Conservation (phyloP, 2,329 filamentous ascomycete species). For the Fusarium incarnatum region DNA sequence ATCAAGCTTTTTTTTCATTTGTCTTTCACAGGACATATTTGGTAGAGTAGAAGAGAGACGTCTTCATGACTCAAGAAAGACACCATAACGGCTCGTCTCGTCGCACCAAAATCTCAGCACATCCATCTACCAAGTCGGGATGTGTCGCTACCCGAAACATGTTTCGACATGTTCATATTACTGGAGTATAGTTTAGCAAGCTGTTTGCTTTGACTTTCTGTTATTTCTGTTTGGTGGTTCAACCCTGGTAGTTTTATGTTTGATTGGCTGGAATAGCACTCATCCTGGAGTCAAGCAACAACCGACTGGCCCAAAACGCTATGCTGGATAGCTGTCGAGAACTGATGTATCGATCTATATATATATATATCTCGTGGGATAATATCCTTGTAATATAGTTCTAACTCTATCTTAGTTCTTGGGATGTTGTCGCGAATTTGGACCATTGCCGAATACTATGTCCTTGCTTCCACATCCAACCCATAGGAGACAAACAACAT, state of each 20-base stretch:
- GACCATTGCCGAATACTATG: background rate
- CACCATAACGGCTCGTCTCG: slow-evolving; percentile 4
- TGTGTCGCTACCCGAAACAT: slow-evolving; percentile 34
- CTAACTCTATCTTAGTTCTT: background rate
- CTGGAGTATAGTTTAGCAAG: background rate
- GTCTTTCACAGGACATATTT: background rate
- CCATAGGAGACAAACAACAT: background rate
- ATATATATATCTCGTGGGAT: background rate
- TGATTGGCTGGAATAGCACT: background rate
- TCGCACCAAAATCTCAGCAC: slow-evolving; percentile 3
- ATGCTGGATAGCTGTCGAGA: background rate
- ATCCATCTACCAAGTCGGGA: background rate
- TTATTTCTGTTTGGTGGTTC: slow-evolving; percentile 6
- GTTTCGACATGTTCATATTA: slow-evolving; percentile 10
- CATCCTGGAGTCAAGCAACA: background rate
- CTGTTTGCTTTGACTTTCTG: background rate
- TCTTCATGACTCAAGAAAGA: slow-evolving; percentile 15
- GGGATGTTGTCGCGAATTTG: background rate
- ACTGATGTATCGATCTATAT: background rate
- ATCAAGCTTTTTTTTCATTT: background rate
- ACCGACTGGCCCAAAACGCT: background rate
- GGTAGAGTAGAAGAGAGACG: background rate
- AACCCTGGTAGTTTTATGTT: background rate
- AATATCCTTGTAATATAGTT: background rate
- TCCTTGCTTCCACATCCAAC: background rate